A percentile compares a stretch with the other conserved stretches of the same genome.
phyloP scores from a whole-genome alignment of 257 asterid genomes.

The Gentiana straminea region DNA sequence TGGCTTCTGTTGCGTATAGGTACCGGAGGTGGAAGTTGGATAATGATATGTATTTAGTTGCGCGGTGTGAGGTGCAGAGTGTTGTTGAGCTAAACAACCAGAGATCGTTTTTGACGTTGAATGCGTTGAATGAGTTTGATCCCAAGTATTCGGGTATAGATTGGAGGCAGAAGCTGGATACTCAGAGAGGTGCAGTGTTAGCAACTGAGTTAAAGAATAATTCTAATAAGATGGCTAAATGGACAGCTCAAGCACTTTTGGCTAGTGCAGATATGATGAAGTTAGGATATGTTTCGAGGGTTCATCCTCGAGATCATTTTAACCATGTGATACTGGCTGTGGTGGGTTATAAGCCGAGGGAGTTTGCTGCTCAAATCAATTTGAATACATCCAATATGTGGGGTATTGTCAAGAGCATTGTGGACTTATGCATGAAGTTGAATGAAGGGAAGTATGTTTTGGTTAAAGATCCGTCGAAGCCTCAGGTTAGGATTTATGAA shows the following conservation, averaged over 20 bases:
- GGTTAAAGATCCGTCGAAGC: conserved; percentile 93
- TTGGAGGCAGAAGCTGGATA: conserved; percentile 97
- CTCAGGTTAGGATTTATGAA: conserved; percentile 89
- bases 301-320: conserved; percentile 90
- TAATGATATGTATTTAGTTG: conserved; percentile 62
- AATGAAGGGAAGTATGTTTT: conserved; percentile 93
- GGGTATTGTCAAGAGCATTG: conserved; percentile 94
- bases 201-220: conserved; percentile 96
- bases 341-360: conserved; percentile 88
- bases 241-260: conserved; percentile 91
- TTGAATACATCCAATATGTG: conserved; percentile 92
- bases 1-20: conserved; percentile 83
- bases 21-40: conserved; percentile 98
- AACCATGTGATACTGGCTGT: conserved; percentile 93
- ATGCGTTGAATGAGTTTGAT: conserved; percentile 93
- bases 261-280: conserved; percentile 99
- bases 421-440: conserved; percentile 94
- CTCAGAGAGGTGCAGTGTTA: conserved; percentile 95
- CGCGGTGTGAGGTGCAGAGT: conserved; percentile 91
- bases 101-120: conserved; percentile 65
- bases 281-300: conserved; percentile 89
- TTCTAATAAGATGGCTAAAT: conserved; percentile 84
- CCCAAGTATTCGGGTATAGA: conserved; percentile 89
- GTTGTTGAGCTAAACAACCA: conserved; percentile 76
- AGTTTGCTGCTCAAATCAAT: conserved; percentile 81